Conservation (phyloP, 2,329 filamentous ascomycete species). For the Cladosporium sp. region DNA sequence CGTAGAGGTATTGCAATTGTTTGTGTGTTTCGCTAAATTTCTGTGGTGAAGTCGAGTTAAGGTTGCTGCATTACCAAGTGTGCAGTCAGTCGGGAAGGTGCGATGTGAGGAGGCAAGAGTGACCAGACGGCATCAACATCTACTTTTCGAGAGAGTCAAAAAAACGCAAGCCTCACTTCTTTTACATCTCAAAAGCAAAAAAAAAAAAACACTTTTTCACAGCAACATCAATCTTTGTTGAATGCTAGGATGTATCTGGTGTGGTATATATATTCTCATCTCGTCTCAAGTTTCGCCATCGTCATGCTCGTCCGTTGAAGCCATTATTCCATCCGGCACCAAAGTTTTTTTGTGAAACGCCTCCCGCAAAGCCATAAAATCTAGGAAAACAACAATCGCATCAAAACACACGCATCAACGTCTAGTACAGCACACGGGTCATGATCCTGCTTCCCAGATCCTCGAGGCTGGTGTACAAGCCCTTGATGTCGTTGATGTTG, state of each 20-base stretch:
- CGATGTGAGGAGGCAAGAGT: background rate
- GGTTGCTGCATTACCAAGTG: background rate
- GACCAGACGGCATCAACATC: background rate
- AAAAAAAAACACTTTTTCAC: background rate
- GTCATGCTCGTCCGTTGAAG: constrained; percentile 19
- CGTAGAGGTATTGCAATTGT: background rate
- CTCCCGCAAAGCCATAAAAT: background rate
- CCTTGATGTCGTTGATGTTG: constrained; percentile 75
- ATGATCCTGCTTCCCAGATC: constrained; percentile 56
- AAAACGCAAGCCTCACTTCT: background rate
- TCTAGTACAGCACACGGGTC: constrained; percentile 50
- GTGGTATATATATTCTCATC: constrained; percentile 4
- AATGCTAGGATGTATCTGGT: constrained; percentile 19
- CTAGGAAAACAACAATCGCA: background rate
- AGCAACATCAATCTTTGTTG: constrained; percentile 15
- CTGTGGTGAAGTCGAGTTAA: background rate
- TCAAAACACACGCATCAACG: background rate
- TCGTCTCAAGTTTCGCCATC: constrained; percentile 1
- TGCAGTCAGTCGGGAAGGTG: background rate
- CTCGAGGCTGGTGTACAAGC: constrained; percentile 81
- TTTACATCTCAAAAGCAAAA: background rate
- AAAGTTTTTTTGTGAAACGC: constrained; percentile 5
- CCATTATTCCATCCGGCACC: constrained; percentile 7
- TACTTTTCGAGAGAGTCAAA: background rate
- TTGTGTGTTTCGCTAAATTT: background rate